Evolutionary conservation across 129 eudicot species (phyloP).

Genomic region (Apium graveolens): DNA sequence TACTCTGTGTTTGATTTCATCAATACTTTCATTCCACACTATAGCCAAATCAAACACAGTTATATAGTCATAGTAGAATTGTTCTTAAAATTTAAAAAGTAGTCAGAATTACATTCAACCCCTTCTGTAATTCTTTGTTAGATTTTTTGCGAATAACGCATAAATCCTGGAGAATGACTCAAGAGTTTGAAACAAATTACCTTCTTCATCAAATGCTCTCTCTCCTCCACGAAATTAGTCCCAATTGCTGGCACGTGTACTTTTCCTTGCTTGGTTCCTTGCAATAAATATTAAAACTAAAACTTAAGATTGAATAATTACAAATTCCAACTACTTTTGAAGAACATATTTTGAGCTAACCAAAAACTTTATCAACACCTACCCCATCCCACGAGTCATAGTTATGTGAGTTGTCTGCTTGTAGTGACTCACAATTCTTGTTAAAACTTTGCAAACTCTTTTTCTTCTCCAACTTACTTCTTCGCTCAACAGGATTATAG

Average conservation of each 20-base stretch:
- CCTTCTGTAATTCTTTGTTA: too few relatives aligned
- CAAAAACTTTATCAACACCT: slow-evolving; percentile 36
- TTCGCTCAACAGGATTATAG: slow-evolving; percentile 81
- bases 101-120: too few relatives aligned
- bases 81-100: too few relatives aligned
- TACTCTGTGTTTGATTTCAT: too few relatives aligned
- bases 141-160: too few relatives aligned
- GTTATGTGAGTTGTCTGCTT: slow-evolving; percentile 47
- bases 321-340: background rate
- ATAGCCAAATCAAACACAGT: too few relatives aligned
- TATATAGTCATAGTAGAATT: too few relatives aligned
- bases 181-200: slow-evolving; percentile 22
- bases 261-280: slow-evolving; percentile 46
- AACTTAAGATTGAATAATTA: background rate
- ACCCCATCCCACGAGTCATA: slow-evolving; percentile 35
- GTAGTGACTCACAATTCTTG: slow-evolving; percentile 58
- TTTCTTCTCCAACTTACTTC: slow-evolving; percentile 67
- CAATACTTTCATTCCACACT: too few relatives aligned
- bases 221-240: slow-evolving; percentile 24
- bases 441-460: slow-evolving; percentile 33
- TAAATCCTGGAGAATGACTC: background rate
- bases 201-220: slow-evolving; percentile 57
- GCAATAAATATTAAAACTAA: slow-evolving; percentile 2
- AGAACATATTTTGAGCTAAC: slow-evolving; percentile 27
- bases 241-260: slow-evolving; percentile 17